Conservation (phyloP, 345 rosid genomes). For the Geranium brycei region DNA sequence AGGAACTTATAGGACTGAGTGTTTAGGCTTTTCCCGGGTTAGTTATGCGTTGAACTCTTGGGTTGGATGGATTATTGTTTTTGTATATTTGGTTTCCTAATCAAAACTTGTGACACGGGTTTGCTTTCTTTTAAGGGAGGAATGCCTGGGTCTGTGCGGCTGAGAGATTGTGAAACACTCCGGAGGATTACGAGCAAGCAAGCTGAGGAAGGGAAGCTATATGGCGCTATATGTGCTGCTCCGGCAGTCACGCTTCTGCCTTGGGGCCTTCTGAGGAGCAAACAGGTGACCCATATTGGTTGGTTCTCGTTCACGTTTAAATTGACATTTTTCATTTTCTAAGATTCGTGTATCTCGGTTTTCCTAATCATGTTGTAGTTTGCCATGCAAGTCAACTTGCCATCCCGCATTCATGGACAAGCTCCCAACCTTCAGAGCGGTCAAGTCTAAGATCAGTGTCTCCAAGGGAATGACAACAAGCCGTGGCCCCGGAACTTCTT, state of each 20-base stretch:
- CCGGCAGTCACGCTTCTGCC: constrained; percentile 92
- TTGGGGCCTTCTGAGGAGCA: constrained; percentile 78
- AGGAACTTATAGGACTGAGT: no score
- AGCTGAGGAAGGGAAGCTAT: constrained; percentile 56
- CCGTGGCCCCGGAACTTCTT: constrained; percentile 89
- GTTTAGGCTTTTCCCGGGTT: no score
- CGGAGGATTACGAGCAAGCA: constrained; percentile 60
- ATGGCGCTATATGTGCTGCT: constrained; percentile 86
- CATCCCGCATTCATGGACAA: constrained; percentile 76
- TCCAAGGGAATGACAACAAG: constrained; percentile 90
- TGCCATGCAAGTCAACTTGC: constrained; percentile 65
- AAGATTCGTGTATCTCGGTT: constrained; percentile 7
- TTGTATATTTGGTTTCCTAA: no score
- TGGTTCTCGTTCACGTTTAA: not conserved
- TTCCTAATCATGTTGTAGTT: constrained; percentile 38
- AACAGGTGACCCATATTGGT: constrained; percentile 32
- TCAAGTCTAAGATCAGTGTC: constrained; percentile 67
- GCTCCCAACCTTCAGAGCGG: constrained; percentile 92
- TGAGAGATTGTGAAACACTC: constrained; percentile 65
- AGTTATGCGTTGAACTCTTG: no score
- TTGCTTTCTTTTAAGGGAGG: constrained; percentile 52
- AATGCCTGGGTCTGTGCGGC: constrained; percentile 86
- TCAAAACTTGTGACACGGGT: no score
- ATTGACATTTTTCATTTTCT: not conserved
- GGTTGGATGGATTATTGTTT: no score